Conservation (phyloP, 148 eudicot genomes). For the Camellia japonica region DNA sequence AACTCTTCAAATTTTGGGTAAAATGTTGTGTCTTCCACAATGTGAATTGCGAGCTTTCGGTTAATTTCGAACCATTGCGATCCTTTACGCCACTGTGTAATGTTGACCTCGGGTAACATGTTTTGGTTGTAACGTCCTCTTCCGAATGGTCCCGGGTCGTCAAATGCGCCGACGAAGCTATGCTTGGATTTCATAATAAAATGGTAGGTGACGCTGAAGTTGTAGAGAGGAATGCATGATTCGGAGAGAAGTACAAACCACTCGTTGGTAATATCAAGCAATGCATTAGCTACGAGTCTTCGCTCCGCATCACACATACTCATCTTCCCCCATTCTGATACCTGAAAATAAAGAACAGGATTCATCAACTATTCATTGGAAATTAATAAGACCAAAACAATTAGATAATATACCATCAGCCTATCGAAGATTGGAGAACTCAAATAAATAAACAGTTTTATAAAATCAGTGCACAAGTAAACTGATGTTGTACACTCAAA, state of each 20-base stretch:
- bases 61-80: slow-evolving; percentile 23
- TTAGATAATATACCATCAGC: background rate
- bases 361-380: background rate
- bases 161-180: slow-evolving; percentile 22
- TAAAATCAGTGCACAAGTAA: background rate
- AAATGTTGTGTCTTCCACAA: slow-evolving; percentile 18
- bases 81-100: slow-evolving; percentile 24
- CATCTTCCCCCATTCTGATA: slow-evolving; percentile 27
- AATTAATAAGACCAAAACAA: background rate
- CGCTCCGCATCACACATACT: slow-evolving; percentile 28
- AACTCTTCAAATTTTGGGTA: slow-evolving; percentile 21
- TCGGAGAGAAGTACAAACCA: slow-evolving; percentile 23
- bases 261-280: slow-evolving; percentile 22
- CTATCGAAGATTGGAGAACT: background rate
- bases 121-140: slow-evolving; percentile 17
- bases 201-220: slow-evolving; percentile 17
- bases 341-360: slow-evolving; percentile 6
- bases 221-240: slow-evolving; percentile 24
- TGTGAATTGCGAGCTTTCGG: slow-evolving; percentile 13
- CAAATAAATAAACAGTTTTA: background rate
- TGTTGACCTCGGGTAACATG: slow-evolving; percentile 22
- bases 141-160: slow-evolving; percentile 20
- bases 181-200: slow-evolving; percentile 18
- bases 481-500: background rate
- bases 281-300: slow-evolving; percentile 23